Conservation (phyloP, 495 filamentous ascomycete species). For the Chaetomium cochliodes region DNA sequence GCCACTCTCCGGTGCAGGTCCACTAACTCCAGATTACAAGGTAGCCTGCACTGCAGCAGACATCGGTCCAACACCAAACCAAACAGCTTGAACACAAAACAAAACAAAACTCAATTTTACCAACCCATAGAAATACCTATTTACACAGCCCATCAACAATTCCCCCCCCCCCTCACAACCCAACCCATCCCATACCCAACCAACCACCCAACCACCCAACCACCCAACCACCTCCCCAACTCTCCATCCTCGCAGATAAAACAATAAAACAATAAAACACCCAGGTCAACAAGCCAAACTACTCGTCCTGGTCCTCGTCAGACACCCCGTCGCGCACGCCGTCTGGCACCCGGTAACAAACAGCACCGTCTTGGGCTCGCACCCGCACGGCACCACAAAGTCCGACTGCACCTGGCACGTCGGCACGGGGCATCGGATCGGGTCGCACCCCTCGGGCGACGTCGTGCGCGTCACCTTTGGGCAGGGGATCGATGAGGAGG, state of each 20-base stretch:
- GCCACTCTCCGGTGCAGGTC: conserved; percentile 17
- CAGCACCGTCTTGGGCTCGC: conserved; percentile 40
- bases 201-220: background rate
- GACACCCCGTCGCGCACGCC: conserved; percentile 39
- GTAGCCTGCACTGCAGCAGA: background rate
- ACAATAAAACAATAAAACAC: too few relatives aligned
- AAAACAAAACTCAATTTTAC: too few relatives aligned
- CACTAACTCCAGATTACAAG: too few relatives aligned
- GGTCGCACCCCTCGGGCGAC: conserved; percentile 39
- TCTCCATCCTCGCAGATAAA: background rate
- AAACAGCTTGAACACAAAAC: too few relatives aligned
- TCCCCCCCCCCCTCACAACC: too few relatives aligned
- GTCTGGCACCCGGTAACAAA: conserved; percentile 44
- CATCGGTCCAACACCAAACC: too few relatives aligned
- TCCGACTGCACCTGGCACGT: conserved; percentile 38
- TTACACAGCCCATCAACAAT: too few relatives aligned
- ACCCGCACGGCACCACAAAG: conserved; percentile 41
- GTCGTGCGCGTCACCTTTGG: conserved; percentile 44
- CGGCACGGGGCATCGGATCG: conserved; percentile 43
- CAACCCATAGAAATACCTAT: too few relatives aligned
- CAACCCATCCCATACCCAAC: too few relatives aligned
- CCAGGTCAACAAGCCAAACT: conserved; percentile 20
- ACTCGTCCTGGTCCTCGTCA: conserved; percentile 37
- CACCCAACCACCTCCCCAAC: background rate
- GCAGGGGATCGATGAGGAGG: conserved; percentile 29